Percentiles rank a stretch among this genome's conserved stretches.
Evolutionary conservation across 2,329 filamentous ascomycete genomes (phyloP).

Genomic region (Rutstroemia sp.): DNA sequence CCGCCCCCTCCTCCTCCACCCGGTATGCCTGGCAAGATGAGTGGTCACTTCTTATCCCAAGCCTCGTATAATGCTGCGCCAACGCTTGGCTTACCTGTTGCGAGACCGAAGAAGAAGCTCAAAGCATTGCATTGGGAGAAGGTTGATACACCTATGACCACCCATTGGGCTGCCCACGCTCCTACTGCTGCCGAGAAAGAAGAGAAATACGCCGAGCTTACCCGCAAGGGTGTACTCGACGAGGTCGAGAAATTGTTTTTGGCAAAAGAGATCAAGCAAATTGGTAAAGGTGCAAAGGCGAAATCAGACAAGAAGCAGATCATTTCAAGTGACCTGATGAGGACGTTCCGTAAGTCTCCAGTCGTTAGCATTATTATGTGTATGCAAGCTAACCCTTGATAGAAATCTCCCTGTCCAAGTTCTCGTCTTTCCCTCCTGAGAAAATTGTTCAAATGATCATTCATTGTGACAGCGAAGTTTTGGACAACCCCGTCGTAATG

Average conservation of each 20-base stretch:
- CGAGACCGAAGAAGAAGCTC: slow-evolving; percentile 96
- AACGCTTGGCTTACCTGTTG: slow-evolving; percentile 66
- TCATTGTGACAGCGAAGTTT: slow-evolving; percentile 81
- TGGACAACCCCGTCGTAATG: slow-evolving; percentile 90
- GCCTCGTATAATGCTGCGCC: slow-evolving; percentile 43
- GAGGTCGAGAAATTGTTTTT: slow-evolving; percentile 97
- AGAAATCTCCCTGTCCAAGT: slow-evolving; percentile 88
- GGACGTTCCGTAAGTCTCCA: slow-evolving; percentile 62
- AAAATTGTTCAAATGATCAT: slow-evolving; percentile 90
- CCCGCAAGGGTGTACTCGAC: slow-evolving; percentile 89
- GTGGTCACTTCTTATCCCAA: slow-evolving; percentile 68
- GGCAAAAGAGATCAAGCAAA: slow-evolving; percentile 89
- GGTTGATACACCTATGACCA: slow-evolving; percentile 84
- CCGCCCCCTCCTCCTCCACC: slow-evolving; percentile 43
- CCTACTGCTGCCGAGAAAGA: slow-evolving; percentile 85
- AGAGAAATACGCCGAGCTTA: slow-evolving; percentile 91
- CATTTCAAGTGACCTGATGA: slow-evolving; percentile 83
- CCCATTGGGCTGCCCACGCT: slow-evolving; percentile 84
- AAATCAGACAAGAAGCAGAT: slow-evolving; percentile 98
- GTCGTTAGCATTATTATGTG: neutral
- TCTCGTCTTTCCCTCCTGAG: slow-evolving; percentile 75
- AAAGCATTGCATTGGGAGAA: slow-evolving; percentile 99
- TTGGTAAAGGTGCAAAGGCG: slow-evolving; percentile 58
- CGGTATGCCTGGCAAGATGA: slow-evolving; percentile 60
- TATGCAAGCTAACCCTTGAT: slow-evolving; percentile 12